Evolutionary conservation across 2,329 filamentous ascomycete genomes (phyloP).

Genomic region (Fusarium cicatricum): DNA sequence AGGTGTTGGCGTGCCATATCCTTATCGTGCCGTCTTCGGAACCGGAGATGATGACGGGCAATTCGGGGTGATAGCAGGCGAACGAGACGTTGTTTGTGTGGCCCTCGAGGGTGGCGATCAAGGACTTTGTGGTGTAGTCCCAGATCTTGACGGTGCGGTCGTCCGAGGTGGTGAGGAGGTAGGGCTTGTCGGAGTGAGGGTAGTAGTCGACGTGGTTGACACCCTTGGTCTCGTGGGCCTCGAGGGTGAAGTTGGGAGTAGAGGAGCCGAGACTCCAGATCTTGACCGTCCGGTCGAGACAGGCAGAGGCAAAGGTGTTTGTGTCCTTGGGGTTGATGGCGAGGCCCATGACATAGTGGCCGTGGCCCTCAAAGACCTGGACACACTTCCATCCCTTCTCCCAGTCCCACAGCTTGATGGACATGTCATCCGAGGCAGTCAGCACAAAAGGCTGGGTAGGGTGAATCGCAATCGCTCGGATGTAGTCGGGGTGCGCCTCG

Average conservation of each 20-base stretch:
- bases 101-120: conserved; percentile 95
- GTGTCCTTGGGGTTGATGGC: conserved; percentile 98
- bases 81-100: conserved; percentile 99
- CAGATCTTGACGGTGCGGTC: conserved; percentile 97
- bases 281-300: conserved; percentile 95
- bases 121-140: conserved; percentile 98
- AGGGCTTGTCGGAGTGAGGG: conserved; percentile 77
- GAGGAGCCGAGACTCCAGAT: conserved; percentile 96
- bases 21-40: conserved; percentile 98
- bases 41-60: conserved; percentile 96
- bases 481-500: conserved; percentile 98
- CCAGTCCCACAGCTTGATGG: conserved; percentile 99
- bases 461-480: conserved; percentile 94
- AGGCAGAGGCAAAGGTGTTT: conserved; percentile 90
- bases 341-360: conserved; percentile 95
- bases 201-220: conserved; percentile 98
- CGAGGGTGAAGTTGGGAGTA: conserved; percentile 95
- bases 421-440: conserved; percentile 98
- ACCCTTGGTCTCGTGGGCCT: conserved; percentile 96
- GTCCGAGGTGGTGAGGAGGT: conserved; percentile 95
- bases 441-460: conserved; percentile 95
- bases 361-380: conserved; percentile 95
- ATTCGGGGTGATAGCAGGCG: conserved; percentile 95
- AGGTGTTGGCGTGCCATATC: conserved; percentile 99
- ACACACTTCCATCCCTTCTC: conserved; percentile 98